Evolutionary conservation across 352 stramenopile genomes (phyloP).

Genomic region (Pythium phragmiticola): DNA sequence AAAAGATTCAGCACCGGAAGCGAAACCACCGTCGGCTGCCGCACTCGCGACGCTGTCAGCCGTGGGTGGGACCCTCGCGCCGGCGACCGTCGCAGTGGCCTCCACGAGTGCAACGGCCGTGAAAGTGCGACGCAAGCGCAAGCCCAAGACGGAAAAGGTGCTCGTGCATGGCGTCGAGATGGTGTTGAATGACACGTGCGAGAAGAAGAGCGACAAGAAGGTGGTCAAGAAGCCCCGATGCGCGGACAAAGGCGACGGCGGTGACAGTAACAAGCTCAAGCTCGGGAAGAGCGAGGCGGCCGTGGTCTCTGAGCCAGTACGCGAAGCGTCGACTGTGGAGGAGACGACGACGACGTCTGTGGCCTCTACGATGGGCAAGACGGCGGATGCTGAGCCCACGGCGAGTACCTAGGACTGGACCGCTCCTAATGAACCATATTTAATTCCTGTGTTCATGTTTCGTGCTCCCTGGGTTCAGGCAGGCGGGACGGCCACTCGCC

Average conservation of each 20-base stretch:
- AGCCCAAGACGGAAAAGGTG: conserved; percentile 51
- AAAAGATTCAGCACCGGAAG: neutral
- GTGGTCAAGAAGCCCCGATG: conserved; percentile 33
- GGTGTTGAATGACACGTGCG: conserved; percentile 54
- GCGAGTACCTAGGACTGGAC: too few species aligned
- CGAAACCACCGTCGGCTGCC: neutral
- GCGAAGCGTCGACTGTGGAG: too few species aligned
- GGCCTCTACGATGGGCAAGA: too few species aligned
- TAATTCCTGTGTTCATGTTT: too few species aligned
- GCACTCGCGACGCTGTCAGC: neutral
- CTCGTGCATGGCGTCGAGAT: conserved; percentile 45
- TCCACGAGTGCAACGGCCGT: neutral
- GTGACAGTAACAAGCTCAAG: neutral
- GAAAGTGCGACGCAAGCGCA: conserved; percentile 39
- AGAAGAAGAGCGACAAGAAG: conserved; percentile 63
- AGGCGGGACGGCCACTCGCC: too few species aligned
- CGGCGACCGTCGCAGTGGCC: neutral
- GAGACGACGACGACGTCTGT: too few species aligned
- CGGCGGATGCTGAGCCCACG: too few species aligned
- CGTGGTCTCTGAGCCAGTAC: too few species aligned
- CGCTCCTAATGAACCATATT: too few species aligned
- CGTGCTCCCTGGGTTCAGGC: too few species aligned
- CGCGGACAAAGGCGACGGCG: neutral
- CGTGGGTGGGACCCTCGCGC: neutral
- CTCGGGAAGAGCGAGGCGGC: neutral